Evolutionary conservation across 1,284 basidiomycete genomes (phyloP).

Genomic region (Sphaerobolus stellatus): DNA sequence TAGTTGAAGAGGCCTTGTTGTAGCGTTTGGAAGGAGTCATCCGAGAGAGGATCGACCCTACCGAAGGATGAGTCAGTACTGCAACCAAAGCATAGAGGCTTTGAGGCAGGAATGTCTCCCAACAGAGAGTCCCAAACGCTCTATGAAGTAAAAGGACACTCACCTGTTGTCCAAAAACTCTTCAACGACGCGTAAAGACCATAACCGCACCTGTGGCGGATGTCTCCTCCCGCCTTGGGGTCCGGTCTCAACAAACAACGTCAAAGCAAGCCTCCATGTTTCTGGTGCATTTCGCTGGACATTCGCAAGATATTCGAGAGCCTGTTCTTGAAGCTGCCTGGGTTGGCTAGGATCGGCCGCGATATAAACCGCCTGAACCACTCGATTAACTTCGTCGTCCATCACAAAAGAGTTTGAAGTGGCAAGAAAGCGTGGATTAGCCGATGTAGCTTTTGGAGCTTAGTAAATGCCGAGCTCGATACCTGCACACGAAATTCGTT

Average conservation of each 20-base stretch:
- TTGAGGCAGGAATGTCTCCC: not conserved
- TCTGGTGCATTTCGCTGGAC: constrained; percentile 73
- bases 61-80: constrained; percentile 13
- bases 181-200: constrained; percentile 81
- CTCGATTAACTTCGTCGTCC: constrained; percentile 72
- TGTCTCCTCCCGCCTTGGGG: constrained; percentile 63
- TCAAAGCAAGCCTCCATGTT: constrained; percentile 78
- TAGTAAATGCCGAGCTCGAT: not conserved
- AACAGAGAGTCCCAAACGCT: constrained; percentile 2
- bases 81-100: not conserved
- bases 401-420: too few species aligned
- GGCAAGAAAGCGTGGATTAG: too few species aligned
- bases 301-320: constrained; percentile 75
- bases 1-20: constrained; percentile 72
- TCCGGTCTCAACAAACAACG: constrained; percentile 66
- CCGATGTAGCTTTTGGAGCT: too few species aligned
- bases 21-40: constrained; percentile 65
- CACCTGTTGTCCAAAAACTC: constrained; percentile 85
- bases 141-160: constrained; percentile 31
- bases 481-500: not conserved
- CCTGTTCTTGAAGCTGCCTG: constrained; percentile 65
- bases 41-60: constrained; percentile 70
- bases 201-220: constrained; percentile 77
- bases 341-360: constrained; percentile 74
- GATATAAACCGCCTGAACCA: constrained; percentile 81